Conservation (phyloP, 257 asterid species). For the Paraleonurus japonicus region DNA sequence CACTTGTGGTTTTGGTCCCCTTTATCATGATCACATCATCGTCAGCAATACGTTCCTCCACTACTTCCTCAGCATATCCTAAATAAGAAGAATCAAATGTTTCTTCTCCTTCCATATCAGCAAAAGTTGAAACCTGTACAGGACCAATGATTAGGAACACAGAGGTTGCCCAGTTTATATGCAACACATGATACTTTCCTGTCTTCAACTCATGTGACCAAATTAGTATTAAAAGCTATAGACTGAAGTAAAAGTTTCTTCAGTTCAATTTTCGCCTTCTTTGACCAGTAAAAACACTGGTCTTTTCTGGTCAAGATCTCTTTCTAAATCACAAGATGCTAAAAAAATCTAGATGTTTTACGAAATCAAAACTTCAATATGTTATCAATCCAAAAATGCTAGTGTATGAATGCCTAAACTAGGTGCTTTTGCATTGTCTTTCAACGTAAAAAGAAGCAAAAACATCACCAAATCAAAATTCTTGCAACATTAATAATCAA, state of each 20-base stretch:
- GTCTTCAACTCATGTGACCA: background rate
- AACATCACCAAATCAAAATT: background rate
- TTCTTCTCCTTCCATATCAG: slow-evolving; percentile 94
- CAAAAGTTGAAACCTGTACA: slow-evolving; percentile 74
- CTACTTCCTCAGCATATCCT: slow-evolving; percentile 88
- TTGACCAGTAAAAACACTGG: background rate
- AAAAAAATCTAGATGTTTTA: background rate
- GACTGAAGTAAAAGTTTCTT: background rate
- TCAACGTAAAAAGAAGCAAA: background rate
- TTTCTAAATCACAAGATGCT: background rate
- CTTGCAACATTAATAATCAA: background rate
- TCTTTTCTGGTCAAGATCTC: background rate
- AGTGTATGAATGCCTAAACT: background rate
- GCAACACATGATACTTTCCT: background rate
- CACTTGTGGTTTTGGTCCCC: slow-evolving; percentile 72
- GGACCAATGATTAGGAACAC: slow-evolving; percentile 6
- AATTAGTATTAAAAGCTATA: background rate
- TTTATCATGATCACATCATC: slow-evolving; percentile 84
- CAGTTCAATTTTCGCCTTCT: background rate
- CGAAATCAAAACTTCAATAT: background rate
- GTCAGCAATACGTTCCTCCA: slow-evolving; percentile 79
- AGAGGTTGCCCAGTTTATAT: background rate
- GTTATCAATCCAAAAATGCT: background rate
- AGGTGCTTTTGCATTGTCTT: background rate
- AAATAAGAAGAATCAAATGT: slow-evolving; percentile 75